Percentiles rank a stretch among this genome's conserved stretches.
Conservation (phyloP, 2,329 filamentous ascomycete genomes). For the Neofusicoccum laricinum region DNA sequence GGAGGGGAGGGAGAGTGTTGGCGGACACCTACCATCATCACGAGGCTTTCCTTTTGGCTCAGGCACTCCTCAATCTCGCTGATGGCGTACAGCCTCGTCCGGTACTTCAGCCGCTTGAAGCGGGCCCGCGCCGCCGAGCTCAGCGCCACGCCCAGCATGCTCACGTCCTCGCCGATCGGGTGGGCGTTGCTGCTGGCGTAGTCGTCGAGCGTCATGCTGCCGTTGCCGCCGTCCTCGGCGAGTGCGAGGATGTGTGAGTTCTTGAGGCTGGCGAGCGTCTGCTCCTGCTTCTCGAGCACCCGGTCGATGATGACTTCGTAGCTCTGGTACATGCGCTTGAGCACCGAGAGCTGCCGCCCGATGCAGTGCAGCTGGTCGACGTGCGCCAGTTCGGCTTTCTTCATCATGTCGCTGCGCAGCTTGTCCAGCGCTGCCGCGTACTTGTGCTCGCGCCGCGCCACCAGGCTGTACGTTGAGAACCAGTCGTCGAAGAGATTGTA, state of each 20-base stretch:
- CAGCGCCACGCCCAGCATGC: slow-evolving; percentile 44
- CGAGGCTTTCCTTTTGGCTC: slow-evolving; percentile 67
- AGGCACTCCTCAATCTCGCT: slow-evolving; percentile 62
- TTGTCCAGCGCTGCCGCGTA: slow-evolving; percentile 49
- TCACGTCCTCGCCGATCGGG: slow-evolving; percentile 27
- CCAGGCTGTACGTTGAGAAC: slow-evolving; percentile 56
- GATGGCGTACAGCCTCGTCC: slow-evolving; percentile 59
- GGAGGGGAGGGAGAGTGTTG: background rate
- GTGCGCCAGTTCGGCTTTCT: slow-evolving; percentile 44
- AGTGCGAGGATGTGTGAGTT: slow-evolving; percentile 36
- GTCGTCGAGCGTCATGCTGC: slow-evolving; percentile 32
- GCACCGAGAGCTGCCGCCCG: slow-evolving; percentile 58
- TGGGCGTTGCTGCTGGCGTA: slow-evolving; percentile 21
- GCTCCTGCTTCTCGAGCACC: slow-evolving; percentile 49
- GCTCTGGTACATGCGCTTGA: slow-evolving; percentile 59
- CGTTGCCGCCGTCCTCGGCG: slow-evolving; percentile 21
- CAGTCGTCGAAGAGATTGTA: slow-evolving; percentile 69
- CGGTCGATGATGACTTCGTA: slow-evolving; percentile 60
- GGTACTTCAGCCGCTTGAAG: slow-evolving; percentile 59
- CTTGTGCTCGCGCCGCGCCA: slow-evolving; percentile 48
- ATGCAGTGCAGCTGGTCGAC: slow-evolving; percentile 57
- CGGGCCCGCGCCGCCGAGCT: slow-evolving; percentile 53
- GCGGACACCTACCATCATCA: slow-evolving; percentile 57
- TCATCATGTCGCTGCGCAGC: slow-evolving; percentile 55
- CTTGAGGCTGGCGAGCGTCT: slow-evolving; percentile 43